A percentile compares a stretch with the other conserved stretches of the same genome.
phyloP scores from a whole-genome alignment of 2,329 filamentous ascomycete species.

The Zasmidium citrigriseum region DNA sequence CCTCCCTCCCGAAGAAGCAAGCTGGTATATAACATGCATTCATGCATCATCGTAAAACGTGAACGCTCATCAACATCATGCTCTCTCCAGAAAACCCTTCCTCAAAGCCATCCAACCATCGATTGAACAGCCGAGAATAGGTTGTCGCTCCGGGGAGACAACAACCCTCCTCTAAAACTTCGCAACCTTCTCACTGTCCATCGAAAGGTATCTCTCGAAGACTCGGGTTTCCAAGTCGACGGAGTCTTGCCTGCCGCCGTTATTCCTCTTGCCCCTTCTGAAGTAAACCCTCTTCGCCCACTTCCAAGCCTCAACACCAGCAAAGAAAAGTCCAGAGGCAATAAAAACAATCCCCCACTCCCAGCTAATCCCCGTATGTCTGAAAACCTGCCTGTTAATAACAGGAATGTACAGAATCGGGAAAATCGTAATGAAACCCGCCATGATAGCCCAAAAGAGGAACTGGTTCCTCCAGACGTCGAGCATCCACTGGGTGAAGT shows the following conservation, averaged over 20 bases:
- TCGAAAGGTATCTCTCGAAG: conserved; percentile 27
- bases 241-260: conserved; percentile 14
- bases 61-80: no score
- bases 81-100: no score
- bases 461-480: conserved; percentile 74
- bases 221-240: conserved; percentile 24
- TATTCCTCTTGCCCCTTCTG: conserved; percentile 13
- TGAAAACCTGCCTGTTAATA: conserved; percentile 65
- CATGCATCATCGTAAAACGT: no score
- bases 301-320: conserved; percentile 67
- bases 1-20: no score
- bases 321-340: conserved; percentile 56
- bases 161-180: no score
- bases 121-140: no score
- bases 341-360: conserved; percentile 71
- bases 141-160: no score
- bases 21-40: no score
- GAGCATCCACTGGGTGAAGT: conserved; percentile 66
- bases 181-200: conserved; percentile 18
- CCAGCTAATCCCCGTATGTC: conserved; percentile 66
- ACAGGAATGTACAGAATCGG: conserved; percentile 65
- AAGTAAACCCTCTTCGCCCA: conserved; percentile 58
- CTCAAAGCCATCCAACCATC: no score
- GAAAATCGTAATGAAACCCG: conserved; percentile 49
- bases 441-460: conserved; percentile 48